phyloP scores from a whole-genome alignment of 345 rosid species.

The Euphorbia peplus region DNA sequence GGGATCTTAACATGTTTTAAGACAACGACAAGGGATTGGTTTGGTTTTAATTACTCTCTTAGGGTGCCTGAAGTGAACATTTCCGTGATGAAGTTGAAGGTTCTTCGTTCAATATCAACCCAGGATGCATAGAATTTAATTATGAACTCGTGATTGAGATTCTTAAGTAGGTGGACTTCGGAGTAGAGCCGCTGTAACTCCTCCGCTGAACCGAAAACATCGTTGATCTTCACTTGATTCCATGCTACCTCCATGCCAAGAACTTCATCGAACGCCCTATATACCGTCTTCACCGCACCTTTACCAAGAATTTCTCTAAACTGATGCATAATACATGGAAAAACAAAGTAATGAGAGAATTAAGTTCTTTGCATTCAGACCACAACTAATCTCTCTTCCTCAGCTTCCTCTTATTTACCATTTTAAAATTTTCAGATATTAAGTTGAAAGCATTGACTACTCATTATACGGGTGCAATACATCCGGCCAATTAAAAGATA shows the following conservation, averaged over 20 bases:
- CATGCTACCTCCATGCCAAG: constrained; percentile 37
- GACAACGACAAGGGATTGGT: not conserved
- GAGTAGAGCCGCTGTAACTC: constrained; percentile 32
- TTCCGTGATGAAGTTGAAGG: constrained; percentile 83
- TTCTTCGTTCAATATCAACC: constrained; percentile 51
- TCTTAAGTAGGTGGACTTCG: constrained; percentile 31
- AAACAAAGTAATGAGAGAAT: not conserved
- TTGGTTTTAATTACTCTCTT: constrained; percentile 20
- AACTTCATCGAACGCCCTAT: constrained; percentile 31
- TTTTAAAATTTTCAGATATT: too few relatives aligned
- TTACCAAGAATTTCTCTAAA: constrained; percentile 32
- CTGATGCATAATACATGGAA: constrained; percentile 9
- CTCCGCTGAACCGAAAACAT: constrained; percentile 20
- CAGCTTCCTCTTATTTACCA: not conserved
- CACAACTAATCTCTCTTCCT: not conserved
- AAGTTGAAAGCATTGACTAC: too few relatives aligned
- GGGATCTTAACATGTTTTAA: not conserved
- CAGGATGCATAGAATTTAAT: constrained; percentile 36
- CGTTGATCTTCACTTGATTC: constrained; percentile 29
- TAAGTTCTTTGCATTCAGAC: not conserved
- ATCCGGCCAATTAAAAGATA: too few relatives aligned
- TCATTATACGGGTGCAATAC: too few relatives aligned
- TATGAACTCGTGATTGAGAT: constrained; percentile 30
- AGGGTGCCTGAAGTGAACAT: constrained; percentile 82
- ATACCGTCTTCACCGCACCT: constrained; percentile 35